These are phyloP conservation scores for Colletotrichum cordylinicola DNA, from an alignment of 2,329 filamentous ascomycete species.

Conservation along the genomic window DNA sequence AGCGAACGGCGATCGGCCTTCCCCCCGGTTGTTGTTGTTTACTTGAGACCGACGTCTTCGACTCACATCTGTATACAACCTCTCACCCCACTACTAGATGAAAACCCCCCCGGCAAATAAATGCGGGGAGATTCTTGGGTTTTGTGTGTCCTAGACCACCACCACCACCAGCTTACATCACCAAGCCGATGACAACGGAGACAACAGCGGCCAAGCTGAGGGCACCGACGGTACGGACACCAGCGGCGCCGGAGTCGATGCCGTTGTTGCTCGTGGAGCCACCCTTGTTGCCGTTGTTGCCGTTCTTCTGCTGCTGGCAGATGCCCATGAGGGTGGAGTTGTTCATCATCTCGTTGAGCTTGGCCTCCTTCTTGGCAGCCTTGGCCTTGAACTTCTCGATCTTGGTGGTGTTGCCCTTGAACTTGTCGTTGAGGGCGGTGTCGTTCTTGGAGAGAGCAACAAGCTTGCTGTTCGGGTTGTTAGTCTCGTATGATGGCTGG, in stretches of 20 bases:
- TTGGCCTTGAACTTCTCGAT: constrained; percentile 37
- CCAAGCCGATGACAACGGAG: constrained; percentile 7
- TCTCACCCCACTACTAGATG: background rate
- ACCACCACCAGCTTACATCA: constrained; percentile 5
- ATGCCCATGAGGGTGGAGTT: constrained; percentile 38
- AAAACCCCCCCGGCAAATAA: background rate
- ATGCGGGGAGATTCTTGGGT: background rate
- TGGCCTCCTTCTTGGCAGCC: constrained; percentile 17
- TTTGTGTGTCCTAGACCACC: background rate
- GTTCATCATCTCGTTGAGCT: constrained; percentile 28
- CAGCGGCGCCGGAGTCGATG: constrained; percentile 11
- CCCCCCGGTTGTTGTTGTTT: background rate
- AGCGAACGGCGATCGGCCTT: background rate
- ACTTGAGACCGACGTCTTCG: background rate
- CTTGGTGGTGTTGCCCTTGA: constrained; percentile 39
- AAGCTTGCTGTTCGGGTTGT: constrained; percentile 2
- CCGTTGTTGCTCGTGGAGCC: constrained; percentile 12
- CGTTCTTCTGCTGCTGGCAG: constrained; percentile 20
- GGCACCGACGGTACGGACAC: constrained; percentile 3
- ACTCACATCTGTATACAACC: background rate
- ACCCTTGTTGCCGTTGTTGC: constrained; percentile 1
- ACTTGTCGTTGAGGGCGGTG: constrained; percentile 31
- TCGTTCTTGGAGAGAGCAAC: constrained; percentile 24
- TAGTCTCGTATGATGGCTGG: too few relatives aligned
- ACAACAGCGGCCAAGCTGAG: constrained; percentile 12